These are phyloP conservation scores for Microcyclosporella mali DNA, from an alignment of 2,329 filamentous ascomycete species.

Conservation along the genomic window DNA sequence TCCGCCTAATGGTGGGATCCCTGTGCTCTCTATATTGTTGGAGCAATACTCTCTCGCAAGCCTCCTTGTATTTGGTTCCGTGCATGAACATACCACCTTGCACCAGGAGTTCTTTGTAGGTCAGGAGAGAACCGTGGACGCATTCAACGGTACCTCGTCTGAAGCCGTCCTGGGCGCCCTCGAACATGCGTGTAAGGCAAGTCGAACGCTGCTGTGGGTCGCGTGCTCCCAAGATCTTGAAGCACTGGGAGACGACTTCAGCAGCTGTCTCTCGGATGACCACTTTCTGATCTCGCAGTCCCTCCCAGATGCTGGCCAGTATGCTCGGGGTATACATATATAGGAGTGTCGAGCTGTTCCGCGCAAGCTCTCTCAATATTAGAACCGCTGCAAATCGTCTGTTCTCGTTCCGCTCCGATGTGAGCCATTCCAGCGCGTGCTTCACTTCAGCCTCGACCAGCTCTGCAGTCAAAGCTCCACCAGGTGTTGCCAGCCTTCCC, in stretches of 20 bases:
- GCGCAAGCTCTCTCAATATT: conserved; percentile 80
- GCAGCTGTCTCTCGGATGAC: conserved; percentile 88
- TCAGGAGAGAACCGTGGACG: conserved; percentile 88
- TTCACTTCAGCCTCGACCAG: conserved; percentile 96
- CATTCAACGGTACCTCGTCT: conserved; percentile 75
- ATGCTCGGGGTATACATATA: conserved; percentile 94
- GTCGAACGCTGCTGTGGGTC: conserved; percentile 79
- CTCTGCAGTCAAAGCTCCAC: conserved; percentile 89
- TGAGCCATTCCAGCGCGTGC: conserved; percentile 91
- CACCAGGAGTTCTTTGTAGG: conserved; percentile 84
- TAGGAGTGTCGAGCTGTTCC: conserved; percentile 89
- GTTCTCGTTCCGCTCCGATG: conserved; percentile 89
- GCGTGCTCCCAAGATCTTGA: conserved; percentile 89
- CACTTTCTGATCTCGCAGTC: conserved; percentile 79
- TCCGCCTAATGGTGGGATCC: conserved; percentile 78
- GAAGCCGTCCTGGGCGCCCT: conserved; percentile 74
- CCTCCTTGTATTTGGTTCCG: conserved; percentile 74
- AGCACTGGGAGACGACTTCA: conserved; percentile 88
- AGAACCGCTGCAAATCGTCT: conserved; percentile 89
- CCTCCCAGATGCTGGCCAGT: conserved; percentile 94
- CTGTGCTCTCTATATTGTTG: conserved; percentile 82
- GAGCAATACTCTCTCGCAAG: conserved; percentile 78
- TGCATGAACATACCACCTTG: conserved; percentile 99
- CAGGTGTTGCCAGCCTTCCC: conserved; percentile 83
- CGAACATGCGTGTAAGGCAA: conserved; percentile 88